A percentile compares a stretch with the other conserved stretches of the same genome.
Conservation (phyloP, 257 asterid species). For the Fraxinus anomala region DNA sequence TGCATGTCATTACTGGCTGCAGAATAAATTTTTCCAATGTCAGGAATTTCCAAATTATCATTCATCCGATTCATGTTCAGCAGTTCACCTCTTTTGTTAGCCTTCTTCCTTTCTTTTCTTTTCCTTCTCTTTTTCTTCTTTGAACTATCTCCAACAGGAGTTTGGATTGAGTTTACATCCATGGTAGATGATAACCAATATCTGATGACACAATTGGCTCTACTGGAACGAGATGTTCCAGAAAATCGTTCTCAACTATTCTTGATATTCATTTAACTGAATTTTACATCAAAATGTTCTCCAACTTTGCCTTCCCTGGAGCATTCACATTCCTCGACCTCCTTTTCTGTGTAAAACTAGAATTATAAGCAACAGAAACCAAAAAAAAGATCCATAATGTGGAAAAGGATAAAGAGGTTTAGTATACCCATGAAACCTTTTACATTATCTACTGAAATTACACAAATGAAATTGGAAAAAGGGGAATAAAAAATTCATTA, state of each 20-base stretch:
- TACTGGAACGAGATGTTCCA: background rate
- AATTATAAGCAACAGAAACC: slow-evolving; percentile 14
- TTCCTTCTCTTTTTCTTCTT: slow-evolving; percentile 19
- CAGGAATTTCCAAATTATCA: slow-evolving; percentile 24
- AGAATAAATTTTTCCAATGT: slow-evolving; percentile 18
- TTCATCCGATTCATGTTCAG: slow-evolving; percentile 33
- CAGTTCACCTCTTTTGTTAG: slow-evolving; percentile 26
- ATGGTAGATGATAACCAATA: slow-evolving; percentile 6
- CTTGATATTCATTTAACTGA: slow-evolving; percentile 1
- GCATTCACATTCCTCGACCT: slow-evolving; percentile 2
- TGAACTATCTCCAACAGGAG: background rate
- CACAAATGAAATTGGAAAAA: background rate
- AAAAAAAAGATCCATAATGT: slow-evolving; percentile 1
- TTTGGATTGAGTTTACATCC: slow-evolving; percentile 18
- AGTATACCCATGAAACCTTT: background rate
- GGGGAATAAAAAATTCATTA: background rate
- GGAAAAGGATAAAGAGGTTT: background rate
- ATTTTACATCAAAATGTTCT: slow-evolving; percentile 17
- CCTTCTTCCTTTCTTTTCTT: slow-evolving; percentile 18
- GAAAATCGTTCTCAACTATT: background rate
- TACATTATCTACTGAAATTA: background rate
- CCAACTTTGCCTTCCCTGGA: slow-evolving; percentile 17
- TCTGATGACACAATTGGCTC: slow-evolving; percentile 2
- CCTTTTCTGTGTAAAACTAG: slow-evolving; percentile 19
- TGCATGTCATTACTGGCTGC: slow-evolving; percentile 21